Evolutionary conservation across 352 stramenopile species (phyloP).

Genomic region (Phytophthora hybrid): DNA sequence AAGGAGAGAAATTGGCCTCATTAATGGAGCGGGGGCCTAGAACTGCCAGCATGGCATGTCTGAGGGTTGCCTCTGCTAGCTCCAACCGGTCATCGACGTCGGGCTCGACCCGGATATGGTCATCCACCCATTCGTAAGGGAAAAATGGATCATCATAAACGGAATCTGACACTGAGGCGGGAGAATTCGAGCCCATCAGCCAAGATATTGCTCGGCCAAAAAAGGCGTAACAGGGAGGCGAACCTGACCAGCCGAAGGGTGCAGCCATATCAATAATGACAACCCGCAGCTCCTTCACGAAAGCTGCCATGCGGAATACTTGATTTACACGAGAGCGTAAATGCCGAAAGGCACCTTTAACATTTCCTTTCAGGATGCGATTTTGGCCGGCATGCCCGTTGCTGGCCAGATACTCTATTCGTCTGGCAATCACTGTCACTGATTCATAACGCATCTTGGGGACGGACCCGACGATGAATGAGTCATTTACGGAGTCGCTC

Average conservation of each 20-base stretch:
- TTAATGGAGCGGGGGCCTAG: too few species aligned
- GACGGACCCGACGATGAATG: conserved; percentile 2
- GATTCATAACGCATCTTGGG: conserved; percentile 21
- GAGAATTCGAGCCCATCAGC: not conserved
- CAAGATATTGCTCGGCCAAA: conserved; percentile 3
- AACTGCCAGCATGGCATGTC: too few species aligned
- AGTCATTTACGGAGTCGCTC: conserved; percentile 2
- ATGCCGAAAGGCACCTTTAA: conserved; percentile 23
- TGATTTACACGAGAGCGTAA: conserved; percentile 7
- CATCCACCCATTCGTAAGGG: conserved; percentile 43
- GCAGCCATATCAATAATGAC: conserved; percentile 20
- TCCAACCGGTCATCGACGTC: not conserved
- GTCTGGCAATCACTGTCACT: conserved; percentile 11
- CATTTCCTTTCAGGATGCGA: conserved; percentile 21
- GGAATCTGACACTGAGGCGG: not conserved
- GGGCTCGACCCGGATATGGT: conserved; percentile 37
- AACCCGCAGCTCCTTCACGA: conserved; percentile 3
- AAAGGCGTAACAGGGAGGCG: not conserved
- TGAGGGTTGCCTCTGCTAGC: not conserved
- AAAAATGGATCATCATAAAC: conserved; percentile 26
- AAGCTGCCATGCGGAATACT: conserved; percentile 19
- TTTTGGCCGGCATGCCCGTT: not conserved
- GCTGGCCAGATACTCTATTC: conserved; percentile 15
- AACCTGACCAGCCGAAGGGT: conserved; percentile 2
- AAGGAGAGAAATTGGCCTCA: too few species aligned